Evolutionary conservation across 2,329 filamentous ascomycete genomes (phyloP).

Genomic region (Botrytis sinoallii): DNA sequence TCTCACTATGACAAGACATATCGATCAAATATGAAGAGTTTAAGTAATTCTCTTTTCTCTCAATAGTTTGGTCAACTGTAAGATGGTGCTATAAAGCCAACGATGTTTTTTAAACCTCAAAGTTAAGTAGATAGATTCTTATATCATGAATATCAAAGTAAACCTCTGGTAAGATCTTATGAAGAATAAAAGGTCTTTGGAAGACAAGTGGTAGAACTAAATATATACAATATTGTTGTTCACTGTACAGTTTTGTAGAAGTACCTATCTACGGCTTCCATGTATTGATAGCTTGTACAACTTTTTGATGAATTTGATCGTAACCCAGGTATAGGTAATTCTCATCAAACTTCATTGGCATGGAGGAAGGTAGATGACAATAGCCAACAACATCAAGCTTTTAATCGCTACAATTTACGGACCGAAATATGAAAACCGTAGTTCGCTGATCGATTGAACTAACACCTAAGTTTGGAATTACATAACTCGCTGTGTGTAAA

Average conservation of each 20-base stretch:
- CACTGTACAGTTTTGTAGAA: background rate
- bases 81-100: background rate
- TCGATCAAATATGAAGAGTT: background rate
- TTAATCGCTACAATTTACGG: background rate
- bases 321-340: background rate
- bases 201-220: background rate
- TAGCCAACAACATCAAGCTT: background rate
- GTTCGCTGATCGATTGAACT: background rate
- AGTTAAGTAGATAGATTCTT: too few species aligned
- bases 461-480: background rate
- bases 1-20: background rate
- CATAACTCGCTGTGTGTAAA: background rate
- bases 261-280: background rate
- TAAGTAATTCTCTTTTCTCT: accelerated
- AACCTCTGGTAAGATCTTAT: accelerated
- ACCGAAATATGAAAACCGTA: background rate
- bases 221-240: background rate
- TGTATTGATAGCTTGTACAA: too few species aligned
- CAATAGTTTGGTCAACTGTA: accelerated
- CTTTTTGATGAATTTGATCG: background rate
- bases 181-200: too few species aligned
- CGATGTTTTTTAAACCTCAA: background rate
- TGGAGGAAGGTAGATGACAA: background rate
- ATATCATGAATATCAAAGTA: background rate
- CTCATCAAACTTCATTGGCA: background rate